Evolutionary conservation across 148 eudicot species (phyloP).

Genomic region (Arbutus unedo): DNA sequence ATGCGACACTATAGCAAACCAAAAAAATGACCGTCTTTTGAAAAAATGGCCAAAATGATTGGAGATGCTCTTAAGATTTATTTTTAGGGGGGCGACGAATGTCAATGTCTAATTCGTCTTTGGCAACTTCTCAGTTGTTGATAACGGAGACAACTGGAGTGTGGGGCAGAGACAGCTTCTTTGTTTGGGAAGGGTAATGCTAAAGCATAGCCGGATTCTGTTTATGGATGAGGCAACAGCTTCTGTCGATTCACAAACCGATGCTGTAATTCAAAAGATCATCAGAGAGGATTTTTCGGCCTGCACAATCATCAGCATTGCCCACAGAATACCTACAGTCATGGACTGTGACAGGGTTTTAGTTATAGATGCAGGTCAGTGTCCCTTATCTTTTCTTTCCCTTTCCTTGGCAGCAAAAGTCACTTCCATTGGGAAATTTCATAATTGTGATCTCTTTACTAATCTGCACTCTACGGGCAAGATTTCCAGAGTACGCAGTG

Average conservation of each 20-base stretch:
- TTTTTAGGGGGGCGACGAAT: background rate
- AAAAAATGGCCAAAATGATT: too few species aligned
- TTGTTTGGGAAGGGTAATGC: constrained; percentile 86
- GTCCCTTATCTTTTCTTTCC: background rate
- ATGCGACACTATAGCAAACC: too few species aligned
- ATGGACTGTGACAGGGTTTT: constrained; percentile 96
- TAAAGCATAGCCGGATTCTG: constrained; percentile 71
- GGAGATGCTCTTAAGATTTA: background rate
- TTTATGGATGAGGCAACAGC: constrained; percentile 99
- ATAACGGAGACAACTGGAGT: constrained; percentile 93
- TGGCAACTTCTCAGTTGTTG: constrained; percentile 45
- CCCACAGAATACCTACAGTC: constrained; percentile 96
- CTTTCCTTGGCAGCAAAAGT: background rate
- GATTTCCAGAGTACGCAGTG: background rate
- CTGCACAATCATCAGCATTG: constrained; percentile 93
- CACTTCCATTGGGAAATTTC: background rate
- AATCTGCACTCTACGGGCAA: background rate
- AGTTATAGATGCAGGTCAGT: constrained; percentile 79
- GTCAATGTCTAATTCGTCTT: background rate
- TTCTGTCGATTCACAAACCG: constrained; percentile 94
- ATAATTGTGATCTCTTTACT: background rate
- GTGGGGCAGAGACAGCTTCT: constrained; percentile 96
- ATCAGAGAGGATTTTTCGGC: constrained; percentile 82
- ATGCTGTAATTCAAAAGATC: constrained; percentile 83
- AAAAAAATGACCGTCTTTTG: too few species aligned